Base-by-base conservation (phyloP, 139 green algal genomes). In the Chlamydomonas sp. region DNA sequence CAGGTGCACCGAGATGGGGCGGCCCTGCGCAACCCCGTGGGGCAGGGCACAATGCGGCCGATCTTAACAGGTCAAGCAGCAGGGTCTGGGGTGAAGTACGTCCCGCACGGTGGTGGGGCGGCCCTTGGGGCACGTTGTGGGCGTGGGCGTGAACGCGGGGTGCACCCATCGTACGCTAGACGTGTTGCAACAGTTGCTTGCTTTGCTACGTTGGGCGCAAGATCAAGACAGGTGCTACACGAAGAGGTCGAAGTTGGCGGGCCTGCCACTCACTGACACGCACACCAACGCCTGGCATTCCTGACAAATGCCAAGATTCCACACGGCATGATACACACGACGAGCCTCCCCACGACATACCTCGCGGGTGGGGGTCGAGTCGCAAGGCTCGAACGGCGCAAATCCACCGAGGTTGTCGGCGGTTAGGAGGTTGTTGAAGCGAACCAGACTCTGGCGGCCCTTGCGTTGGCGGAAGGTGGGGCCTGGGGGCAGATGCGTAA, bases 381-480 rank as follows among this genome's bases (percentile, higher is more conserved):
- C 73, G 73, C 73, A 78, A 60, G 77, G 77, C 6, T 49, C 61
- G 60, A 66, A 81, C 4, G 58, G 5, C 9, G 58, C 10, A 57
- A 67, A 81, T 58, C 64, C 64, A 1, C 64, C 8, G 12, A 77
- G 9, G 60, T 49, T 57, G 64, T 61, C 64, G 64, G 14, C 2
- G 1, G 64, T 85, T 20, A 85, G 5, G 15, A 6, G 49, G 79
- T 85, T 85, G 79, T 85, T 77, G 79, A 67, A 85, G 31, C 79
- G 79, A 62, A 85, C 66, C 6, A 85, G 66, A 15, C 59, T 85
- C 64, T 85, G 78, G 62, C 78, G 78, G 78, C 78, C 78, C 18
- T 72, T 73, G 49, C 18, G 31, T 0, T 62, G 64, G n/a, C 79
- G 79, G 64, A 85, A 66, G 64, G 79, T 72, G 79, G 79, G 79